phyloP scores from a whole-genome alignment of 2,329 filamentous ascomycete genomes.

The Botrytis squamosa region DNA sequence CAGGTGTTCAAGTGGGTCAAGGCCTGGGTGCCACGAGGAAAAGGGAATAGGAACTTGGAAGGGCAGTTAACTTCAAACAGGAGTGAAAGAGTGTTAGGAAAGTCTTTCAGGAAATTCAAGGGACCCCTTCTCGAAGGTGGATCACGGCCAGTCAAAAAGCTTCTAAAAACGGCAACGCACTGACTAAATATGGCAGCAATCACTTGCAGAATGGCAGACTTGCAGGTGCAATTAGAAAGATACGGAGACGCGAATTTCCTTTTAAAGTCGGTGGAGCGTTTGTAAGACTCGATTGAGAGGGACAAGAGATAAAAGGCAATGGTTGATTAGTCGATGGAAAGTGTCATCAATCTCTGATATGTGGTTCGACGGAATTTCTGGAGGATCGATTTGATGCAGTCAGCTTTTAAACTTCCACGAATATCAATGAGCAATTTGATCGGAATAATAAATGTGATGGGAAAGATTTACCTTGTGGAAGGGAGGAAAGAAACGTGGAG shows the following conservation, averaged over 20 bases:
- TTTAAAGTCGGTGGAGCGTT: neutral
- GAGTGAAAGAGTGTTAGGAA: neutral
- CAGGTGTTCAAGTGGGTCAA: neutral
- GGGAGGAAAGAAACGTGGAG: constrained; percentile 6
- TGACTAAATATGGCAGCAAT: neutral
- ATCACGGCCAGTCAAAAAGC: neutral
- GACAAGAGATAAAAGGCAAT: neutral
- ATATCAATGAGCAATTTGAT: neutral
- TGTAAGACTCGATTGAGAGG: neutral
- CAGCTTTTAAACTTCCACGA: constrained; percentile 11
- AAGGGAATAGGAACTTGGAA: constrained; percentile 4
- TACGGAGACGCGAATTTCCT: neutral
- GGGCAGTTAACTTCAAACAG: neutral
- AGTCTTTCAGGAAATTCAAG: constrained; percentile 28
- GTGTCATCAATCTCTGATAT: neutral
- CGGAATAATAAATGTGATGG: neutral
- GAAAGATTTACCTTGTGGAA: neutral
- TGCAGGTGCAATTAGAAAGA: neutral
- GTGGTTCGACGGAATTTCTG: neutral
- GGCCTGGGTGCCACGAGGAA: constrained; percentile 24
- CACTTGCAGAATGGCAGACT: constrained; percentile 17
- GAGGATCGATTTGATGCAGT: constrained; percentile 16
- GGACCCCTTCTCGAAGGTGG: constrained; percentile 26
- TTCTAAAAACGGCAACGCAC: constrained; percentile 18
- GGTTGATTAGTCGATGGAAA: neutral